Evolutionary conservation across 129 eudicot genomes (phyloP), one percentile per base, ranked within the genome.

Genomic region (Lactuca saligna): DNA sequence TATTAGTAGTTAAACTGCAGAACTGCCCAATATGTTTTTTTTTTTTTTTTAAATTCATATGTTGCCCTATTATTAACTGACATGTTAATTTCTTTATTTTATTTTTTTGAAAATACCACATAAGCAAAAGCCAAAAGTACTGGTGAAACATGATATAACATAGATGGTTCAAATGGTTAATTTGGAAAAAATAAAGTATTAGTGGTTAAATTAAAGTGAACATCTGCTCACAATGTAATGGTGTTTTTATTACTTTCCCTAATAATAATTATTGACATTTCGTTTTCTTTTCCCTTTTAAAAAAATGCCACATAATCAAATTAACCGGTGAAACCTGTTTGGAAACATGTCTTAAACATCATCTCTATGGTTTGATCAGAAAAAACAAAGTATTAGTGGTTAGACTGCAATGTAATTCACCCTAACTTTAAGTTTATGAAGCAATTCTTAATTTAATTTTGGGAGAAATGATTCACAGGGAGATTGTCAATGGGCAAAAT

Each of bases 401-500:
- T 44, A 39, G 7, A 39, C 44, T 39, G 4, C 14, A 8, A 46
- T 39, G 44, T 7, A 7, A 39, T 39, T 39, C 7, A 7, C 10
- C 44, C 44, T 7, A 39, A 39, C 7, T 39, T 39, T 5, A 39
- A 2, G 7, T 10, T 39, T 39, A 39, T 39, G 44, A 42, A 8
- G 12, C 13, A 11, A 8, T 42, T 42, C 49, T 42, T 9, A 42
- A 8, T 42, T 42, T 42, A 42, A 39, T 2, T 42, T 42, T 42
- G 3, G n/a, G 12, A 46, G 5, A 46, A 46, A 46, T 3, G 12
- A n/a, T 11, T 46, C 3, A 10, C 84, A 93, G 98, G 96, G 91
- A 63, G 98, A 93, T 70, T 81, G 82, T 74, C 90, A 86, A 66
- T 89, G 97, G 98, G 92, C 83, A 61, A 93, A 85, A 76, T 93